Percentiles rank a stretch among this genome's conserved stretches.
Conservation (phyloP, 768 basidiomycete species). For the Austroboletus eburneus region DNA sequence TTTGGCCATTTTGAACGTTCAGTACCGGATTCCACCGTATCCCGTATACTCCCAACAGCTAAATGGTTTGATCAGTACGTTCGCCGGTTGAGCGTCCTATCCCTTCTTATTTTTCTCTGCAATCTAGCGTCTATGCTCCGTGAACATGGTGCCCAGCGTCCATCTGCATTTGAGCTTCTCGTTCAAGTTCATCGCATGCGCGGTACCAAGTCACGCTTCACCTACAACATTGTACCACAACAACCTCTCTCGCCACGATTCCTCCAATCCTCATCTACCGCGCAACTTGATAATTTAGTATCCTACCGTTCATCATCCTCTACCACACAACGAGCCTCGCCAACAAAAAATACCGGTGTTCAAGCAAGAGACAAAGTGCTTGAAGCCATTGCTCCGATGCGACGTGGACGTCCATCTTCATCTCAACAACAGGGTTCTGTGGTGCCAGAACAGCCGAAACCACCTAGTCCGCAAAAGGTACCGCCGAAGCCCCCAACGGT, state of each 20-base stretch:
- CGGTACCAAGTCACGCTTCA: constrained; percentile 77
- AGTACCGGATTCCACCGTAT: constrained; percentile 88
- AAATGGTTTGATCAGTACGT: constrained; percentile 76
- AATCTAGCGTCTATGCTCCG: constrained; percentile 81
- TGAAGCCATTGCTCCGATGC: constrained; percentile 77
- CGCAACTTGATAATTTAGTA: constrained; percentile 37
- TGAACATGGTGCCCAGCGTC: constrained; percentile 84
- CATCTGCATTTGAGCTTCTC: constrained; percentile 84
- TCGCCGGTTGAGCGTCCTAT: constrained; percentile 2
- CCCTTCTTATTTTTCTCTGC: constrained; percentile 8
- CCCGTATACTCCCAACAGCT: constrained; percentile 82
- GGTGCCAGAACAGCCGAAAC: constrained; percentile 31
- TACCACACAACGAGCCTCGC: constrained; percentile 13
- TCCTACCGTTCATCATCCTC: constrained; percentile 33
- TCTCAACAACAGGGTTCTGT: constrained; percentile 34
- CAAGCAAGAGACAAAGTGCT: constrained; percentile 75
- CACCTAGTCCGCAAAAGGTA: constrained; percentile 22
- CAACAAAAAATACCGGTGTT: constrained; percentile 44
- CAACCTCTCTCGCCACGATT: constrained; percentile 44
- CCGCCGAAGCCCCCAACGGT: constrained; percentile 11
- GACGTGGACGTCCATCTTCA: constrained; percentile 57
- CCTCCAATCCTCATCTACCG: constrained; percentile 25
- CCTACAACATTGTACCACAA: constrained; percentile 55
- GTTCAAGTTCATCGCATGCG: constrained; percentile 79
- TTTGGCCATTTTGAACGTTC: constrained; percentile 93